Base-by-base conservation (phyloP, 2,329 filamentous ascomycete genomes). In the Sporothrix sp. region DNA sequence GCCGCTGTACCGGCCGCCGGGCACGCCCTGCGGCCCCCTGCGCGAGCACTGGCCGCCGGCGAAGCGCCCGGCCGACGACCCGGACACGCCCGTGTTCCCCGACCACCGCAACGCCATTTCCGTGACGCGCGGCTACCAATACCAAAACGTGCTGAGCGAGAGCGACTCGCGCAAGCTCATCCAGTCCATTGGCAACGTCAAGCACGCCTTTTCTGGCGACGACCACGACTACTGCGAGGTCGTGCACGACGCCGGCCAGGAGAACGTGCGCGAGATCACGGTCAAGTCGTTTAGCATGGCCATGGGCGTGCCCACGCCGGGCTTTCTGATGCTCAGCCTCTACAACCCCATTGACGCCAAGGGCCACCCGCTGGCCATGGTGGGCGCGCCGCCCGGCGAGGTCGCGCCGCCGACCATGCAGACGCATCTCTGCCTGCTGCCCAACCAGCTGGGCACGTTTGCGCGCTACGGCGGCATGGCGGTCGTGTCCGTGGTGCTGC, bases 161-260 rank as follows among this genome's bases (percentile, higher is more conserved):
- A 74, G 79, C 2, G 81, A 96, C 58, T 93, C 90, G 1, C 74
- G 81, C 40, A 81, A 82, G 47, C 71, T 98, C 33, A 71, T 95
- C 37, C 76, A 83, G 53, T 86, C 82, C 56, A 74, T 95, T 30
- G 89, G 88, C 30, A 87, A 93, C 55, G 79, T 97, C 11, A 75
- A 80, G 3, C 85, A 93, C 57, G 85, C 90, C 38, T 98, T 97
- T 63, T 95, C 89, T 0, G 93, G 93, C 10, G 93, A 98, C 60
- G 93, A 98, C 62, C 93, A 98, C 69, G 93, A 98, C 69, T 96
- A 97, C 69, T 98, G 93, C 68, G 90, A 95, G 61, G 70, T 97
- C 7, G 75, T 82, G 0, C 93, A 98, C 65, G 79, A 81, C 3
- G 74, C 79, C 16, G 79, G 82, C 53, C 81, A 81, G 56, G 75